Evolutionary conservation across 2,329 filamentous ascomycete species (phyloP), one percentile per base, ranked within the genome.

Genomic region (Pezicula neosporulosa): DNA sequence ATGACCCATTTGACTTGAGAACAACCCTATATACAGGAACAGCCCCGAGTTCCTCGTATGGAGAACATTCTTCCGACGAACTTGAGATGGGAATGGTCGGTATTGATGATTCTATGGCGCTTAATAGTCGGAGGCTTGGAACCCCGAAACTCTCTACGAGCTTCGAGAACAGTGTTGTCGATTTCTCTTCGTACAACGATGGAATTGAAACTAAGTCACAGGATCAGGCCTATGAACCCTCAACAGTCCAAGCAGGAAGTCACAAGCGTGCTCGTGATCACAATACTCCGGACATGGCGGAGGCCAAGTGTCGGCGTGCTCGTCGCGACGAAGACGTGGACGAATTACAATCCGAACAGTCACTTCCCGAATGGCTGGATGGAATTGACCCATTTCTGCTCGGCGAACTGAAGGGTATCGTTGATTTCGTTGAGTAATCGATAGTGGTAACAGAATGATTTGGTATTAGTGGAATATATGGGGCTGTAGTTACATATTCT

Each of bases 381-480:
- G 66, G 66, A 4, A 59, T 68, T 48, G 66, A 68, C 44, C 45
- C 61, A 12, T 62, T 60, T 8, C 56, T 69, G 4, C 61, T 69
- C 49, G 54, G 63, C 28, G 56, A 59, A 15, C 60, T 64, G 24
- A 60, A 60, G 39, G 65, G 58, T 33, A 57, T 60, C 51, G 66
- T 68, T 46, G 65, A 68, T 19, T 69, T 68, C 55, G 55, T 67
- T n/a, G 56, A 60, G n/a, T 62, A 42, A 53, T 28, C n/a, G 16
- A 48, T 16, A 27, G 21, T 12, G 16, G 6, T 12, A 13, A 9
- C 12, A 44, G n/a, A 18, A 28, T 15, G 13, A 3, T 16, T 24
- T 6, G 24, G 24, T 24, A 6, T 24, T 6, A 24, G 24, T 24
- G 24, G 24, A 24, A 24, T 24, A 24, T 24, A 24, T 27, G 43